Evolutionary conservation across 495 filamentous ascomycete genomes (phyloP), one percentile per base, ranked within the genome.

Genomic region (Lophiotrema nucula): DNA sequence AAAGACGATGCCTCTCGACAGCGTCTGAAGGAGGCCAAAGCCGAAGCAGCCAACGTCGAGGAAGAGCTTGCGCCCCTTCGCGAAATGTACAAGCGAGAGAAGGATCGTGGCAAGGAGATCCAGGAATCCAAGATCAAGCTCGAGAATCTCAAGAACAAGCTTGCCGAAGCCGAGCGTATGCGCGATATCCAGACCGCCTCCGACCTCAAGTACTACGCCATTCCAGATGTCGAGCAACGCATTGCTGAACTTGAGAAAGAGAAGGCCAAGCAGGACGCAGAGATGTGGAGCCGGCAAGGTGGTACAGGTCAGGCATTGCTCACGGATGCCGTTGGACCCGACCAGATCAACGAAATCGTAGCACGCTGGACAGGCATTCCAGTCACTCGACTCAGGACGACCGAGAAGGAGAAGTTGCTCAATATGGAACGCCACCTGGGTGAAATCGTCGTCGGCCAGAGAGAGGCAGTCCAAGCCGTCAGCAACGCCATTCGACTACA

Each of bases 321-420:
- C 37, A 90, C 92, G 10, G 93, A 98, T 70, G 79, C 93, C 5
- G 93, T 98, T 50, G 95, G 95, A 12, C 90, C 93, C 3, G 93
- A 98, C 51, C 92, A 98, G 69, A 98, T 98, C 80, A 97, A 98
- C 73, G 93, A 98, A 69, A 97, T 97, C 51, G 93, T 98, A 27
- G 88, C 86, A 31, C 83, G 89, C 22, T 96, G 90, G 90, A 97
- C 95, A 10, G 93, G 93, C 60, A 98, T 98, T 63, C 93, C 93
- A 3, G 89, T 98, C 45, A 97, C 89, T 2, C 80, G 92, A 42
- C 83, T 98, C 18, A 92, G 86, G 78, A 96, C 93, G 0, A 87
- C 92, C 6, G 93, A 98, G 74, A 97, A 96, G 73, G 93, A 98
- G 65, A 97, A 97, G 77, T 78, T 98, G 4, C 77, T 98, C 35